Evolutionary conservation across 768 basidiomycete species (phyloP), one percentile per base, ranked within the genome.

Genomic region (Hericium erinaceus): DNA sequence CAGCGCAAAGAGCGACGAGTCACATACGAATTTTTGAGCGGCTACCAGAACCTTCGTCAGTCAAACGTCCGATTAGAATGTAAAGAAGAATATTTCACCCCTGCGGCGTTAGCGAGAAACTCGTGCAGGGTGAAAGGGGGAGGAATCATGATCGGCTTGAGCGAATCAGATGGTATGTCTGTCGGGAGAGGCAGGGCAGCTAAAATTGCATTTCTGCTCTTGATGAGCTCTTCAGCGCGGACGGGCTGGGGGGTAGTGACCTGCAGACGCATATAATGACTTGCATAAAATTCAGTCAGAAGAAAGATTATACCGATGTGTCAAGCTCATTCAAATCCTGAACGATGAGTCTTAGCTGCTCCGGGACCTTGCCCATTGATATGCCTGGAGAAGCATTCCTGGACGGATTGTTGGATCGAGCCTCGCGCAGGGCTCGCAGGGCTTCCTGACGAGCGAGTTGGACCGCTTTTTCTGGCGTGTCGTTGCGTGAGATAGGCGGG

Each of bases 111-210:
- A 16, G 74, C 75, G 4, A 89, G 71, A 61, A 89, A 89, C 58
- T 90, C 89, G 48, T 87, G 82, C 12, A 91, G 66, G 15, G 81
- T 84, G 60, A 81, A 75, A 8, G 83, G 75, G 8, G 80, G 59
- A 7, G 86, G 87, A 28, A 91, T 80, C 52, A 81, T 60, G 56
- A 91, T 83, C 0, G 89, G 89, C 53, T 78, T 82, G 49, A 91
- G 73, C 1, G 79, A 79, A 54, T 85, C 84, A 39, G 82, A 80
- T 0, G 87, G 87, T 40, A 82, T 77, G 53, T 79, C 79, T 2
- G 71, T 65, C 6, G 89, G 89, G 5, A 90, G 70, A 9, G 86
- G 86, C 41, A 91, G 78, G 2, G 71, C 62, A 1, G 81, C 79
- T 5, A 91, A 71, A 13, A 82, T 68, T 5, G 77, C 70, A 60